Evolutionary conservation across 1,139 yeast species (phyloP).

Genomic region (Hyphopichia burtonii): DNA sequence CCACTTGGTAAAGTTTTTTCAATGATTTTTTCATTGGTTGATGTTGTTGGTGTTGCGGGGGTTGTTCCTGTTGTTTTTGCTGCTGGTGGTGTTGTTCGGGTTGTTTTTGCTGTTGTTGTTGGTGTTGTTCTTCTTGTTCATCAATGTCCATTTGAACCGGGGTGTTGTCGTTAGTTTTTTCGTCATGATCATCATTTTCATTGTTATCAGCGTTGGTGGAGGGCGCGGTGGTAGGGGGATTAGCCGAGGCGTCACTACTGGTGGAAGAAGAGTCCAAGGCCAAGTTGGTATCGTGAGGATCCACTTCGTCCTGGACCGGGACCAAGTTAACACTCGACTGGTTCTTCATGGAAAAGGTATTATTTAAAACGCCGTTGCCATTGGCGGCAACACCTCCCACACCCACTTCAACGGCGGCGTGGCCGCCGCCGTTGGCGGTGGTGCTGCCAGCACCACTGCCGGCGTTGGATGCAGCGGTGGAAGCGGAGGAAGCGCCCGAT

Average conservation of each 20-base stretch:
- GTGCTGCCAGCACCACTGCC: no score
- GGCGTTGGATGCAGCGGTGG: no score
- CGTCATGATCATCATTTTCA: not conserved
- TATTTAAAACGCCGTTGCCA: no score
- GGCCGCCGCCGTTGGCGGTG: not conserved
- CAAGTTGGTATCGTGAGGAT: not conserved
- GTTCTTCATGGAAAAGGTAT: not conserved
- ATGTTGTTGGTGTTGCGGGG: not conserved
- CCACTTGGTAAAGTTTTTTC: slow-evolving; percentile 2
- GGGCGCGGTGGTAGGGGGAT: not conserved
- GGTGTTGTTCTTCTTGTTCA: no score
- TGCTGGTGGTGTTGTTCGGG: no score
- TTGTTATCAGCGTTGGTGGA: not conserved
- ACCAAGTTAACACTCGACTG: not conserved
- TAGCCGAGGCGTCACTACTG: not conserved
- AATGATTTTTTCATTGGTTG: not conserved
- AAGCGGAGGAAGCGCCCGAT: not conserved
- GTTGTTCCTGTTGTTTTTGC: not conserved
- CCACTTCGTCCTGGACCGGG: not conserved
- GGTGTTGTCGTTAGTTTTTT: not conserved
- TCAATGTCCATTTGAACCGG: not conserved
- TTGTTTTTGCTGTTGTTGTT: no score
- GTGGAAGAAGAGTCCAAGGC: not conserved
- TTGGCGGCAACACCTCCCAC: no score
- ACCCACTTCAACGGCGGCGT: no score